Evolutionary conservation across 768 basidiomycete genomes (phyloP), one percentile per base, ranked within the genome.

Genomic region (Boletus bicolor): DNA sequence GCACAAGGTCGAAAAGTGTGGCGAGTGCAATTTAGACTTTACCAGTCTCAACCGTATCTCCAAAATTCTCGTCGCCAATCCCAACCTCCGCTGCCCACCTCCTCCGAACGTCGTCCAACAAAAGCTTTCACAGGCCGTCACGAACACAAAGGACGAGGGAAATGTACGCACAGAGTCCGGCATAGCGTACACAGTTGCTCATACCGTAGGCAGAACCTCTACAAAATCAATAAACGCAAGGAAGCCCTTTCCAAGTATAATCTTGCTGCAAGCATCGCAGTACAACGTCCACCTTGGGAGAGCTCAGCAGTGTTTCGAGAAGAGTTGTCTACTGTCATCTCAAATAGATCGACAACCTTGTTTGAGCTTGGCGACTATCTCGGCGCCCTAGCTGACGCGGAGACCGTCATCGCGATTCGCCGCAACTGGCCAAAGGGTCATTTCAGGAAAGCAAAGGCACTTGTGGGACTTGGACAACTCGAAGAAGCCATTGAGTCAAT

Each of bases 381-480:
- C 49, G 80, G 82, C 24, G 88, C 93, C 5, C 74, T 95, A 8
- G 85, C 85, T 28, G 97, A 99, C 66, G 94, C 97, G 0, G 94
- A 98, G 54, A 85, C 86, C 2, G 93, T 98, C 65, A 87, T 97
- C 41, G 73, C 82, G 59, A 75, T 97, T 49, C 89, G 93, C 65
- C 79, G 86, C 53, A 85, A 84, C 44, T 98, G 96, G 95, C 83
- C 89, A 64, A 99, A 98, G 68, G 97, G 94, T 0, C 91, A 98
- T 71, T 97, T 97, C 78, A 81, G 97, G 55, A 94, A 90, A 68
- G 90, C 92, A 2, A 93, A 92, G 68, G 93, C 96, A 0, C 76
- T 99, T 42, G 75, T 90, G 2, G 92, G 82, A 21, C 77, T 99
- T 48, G 79, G 78, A 4, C 73, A 77, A 44, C 72, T 83, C 53